These are phyloP conservation scores for Tolypocladium cylindrosporum DNA, from an alignment of 2,329 filamentous ascomycete species.

Conservation along the genomic window DNA sequence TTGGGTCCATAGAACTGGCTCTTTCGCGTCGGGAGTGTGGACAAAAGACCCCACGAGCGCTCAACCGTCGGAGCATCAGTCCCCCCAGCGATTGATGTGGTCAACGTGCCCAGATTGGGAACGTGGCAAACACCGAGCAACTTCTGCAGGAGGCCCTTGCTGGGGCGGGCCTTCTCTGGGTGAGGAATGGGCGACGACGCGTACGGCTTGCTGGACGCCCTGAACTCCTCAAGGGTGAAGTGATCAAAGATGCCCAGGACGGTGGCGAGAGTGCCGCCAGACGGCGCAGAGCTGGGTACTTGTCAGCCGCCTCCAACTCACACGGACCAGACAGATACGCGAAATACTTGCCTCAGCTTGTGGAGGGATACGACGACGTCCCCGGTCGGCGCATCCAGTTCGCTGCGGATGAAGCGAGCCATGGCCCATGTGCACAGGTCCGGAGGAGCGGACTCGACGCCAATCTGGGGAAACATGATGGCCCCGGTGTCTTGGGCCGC, in stretches of 20 bases:
- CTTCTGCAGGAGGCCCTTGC: slow-evolving; percentile 26
- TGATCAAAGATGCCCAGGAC: slow-evolving; percentile 48
- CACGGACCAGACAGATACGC: not conserved
- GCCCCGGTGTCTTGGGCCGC: slow-evolving; percentile 43
- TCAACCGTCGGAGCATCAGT: slow-evolving; percentile 47
- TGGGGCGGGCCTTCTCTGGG: slow-evolving; percentile 17
- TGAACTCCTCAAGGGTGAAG: slow-evolving; percentile 38
- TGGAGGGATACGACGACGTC: slow-evolving; percentile 45
- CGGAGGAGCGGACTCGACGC: slow-evolving; percentile 51
- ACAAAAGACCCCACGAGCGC: slow-evolving; percentile 52
- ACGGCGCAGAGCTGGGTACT: slow-evolving; percentile 28
- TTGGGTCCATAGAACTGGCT: slow-evolving; percentile 48
- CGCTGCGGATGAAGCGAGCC: slow-evolving; percentile 37
- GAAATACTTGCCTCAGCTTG: slow-evolving; percentile 23
- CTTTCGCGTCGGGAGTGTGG: slow-evolving; percentile 30
- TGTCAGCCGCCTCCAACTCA: not conserved
- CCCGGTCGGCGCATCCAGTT: slow-evolving; percentile 36
- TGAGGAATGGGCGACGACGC: slow-evolving; percentile 47
- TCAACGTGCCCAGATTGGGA: slow-evolving; percentile 43
- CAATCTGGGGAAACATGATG: slow-evolving; percentile 51
- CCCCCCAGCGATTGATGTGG: slow-evolving; percentile 37
- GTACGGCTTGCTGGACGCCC: slow-evolving; percentile 37
- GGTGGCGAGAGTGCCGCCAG: slow-evolving; percentile 61
- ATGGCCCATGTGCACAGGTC: slow-evolving; percentile 49
- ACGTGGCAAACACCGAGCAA: slow-evolving; percentile 40